Evolutionary conservation across 2,329 filamentous ascomycete genomes (phyloP).

Genomic region (Hypoxylon sp.): DNA sequence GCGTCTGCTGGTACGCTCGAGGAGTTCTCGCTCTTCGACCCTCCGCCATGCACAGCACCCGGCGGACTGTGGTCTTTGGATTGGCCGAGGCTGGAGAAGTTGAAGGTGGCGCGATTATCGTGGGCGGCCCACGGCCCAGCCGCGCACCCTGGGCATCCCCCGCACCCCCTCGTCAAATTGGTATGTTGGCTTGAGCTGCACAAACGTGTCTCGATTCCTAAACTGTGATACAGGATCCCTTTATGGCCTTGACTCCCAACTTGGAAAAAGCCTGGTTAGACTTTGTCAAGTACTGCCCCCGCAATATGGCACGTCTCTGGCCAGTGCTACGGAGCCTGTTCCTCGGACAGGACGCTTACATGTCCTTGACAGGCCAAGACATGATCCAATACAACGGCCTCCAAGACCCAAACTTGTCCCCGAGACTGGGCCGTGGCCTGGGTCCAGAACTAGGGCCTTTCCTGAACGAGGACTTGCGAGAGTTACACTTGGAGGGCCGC

Average conservation of each 20-base stretch:
- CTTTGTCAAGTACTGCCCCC: neutral
- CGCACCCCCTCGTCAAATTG: too few species aligned
- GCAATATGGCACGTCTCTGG: constrained; percentile 2
- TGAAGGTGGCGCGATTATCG: constrained; percentile 33
- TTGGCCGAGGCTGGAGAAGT: constrained; percentile 29
- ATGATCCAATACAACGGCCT: too few species aligned
- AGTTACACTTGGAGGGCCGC: constrained; percentile 22
- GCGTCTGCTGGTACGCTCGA: constrained; percentile 31
- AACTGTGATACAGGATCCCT: constrained; percentile 16
- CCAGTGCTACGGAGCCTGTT: constrained; percentile 26
- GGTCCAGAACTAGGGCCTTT: too few species aligned
- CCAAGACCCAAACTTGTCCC: too few species aligned
- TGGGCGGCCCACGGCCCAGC: neutral
- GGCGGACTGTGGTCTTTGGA: neutral
- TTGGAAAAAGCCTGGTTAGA: constrained; percentile 41
- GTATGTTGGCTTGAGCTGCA: constrained; percentile 27
- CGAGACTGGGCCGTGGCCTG: too few species aligned
- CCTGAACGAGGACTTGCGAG: constrained; percentile 20
- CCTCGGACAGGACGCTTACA: constrained; percentile 5
- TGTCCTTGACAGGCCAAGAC: too few species aligned
- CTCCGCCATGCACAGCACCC: neutral
- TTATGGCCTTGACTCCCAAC: constrained; percentile 36
- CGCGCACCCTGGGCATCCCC: too few species aligned
- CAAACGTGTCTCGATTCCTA: constrained; percentile 4
- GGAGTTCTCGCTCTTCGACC: constrained; percentile 36